phyloP scores from a whole-genome alignment of 1,139 yeast species.

The Debaryomycetaceae sp. region DNA sequence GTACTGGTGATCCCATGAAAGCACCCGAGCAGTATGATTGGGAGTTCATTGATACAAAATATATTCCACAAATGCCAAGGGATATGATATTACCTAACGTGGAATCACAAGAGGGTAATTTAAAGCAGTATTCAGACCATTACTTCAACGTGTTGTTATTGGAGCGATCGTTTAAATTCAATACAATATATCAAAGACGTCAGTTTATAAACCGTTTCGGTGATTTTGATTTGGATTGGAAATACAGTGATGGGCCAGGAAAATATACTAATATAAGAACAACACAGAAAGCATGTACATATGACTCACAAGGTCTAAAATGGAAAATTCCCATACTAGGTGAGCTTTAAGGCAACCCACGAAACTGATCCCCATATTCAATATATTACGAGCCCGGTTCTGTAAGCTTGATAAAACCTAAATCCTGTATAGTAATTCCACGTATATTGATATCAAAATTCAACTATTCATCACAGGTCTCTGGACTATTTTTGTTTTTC shows the following conservation, averaged over 20 bases:
- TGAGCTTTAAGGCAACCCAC: constrained; percentile 23
- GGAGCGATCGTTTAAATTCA: constrained; percentile 42
- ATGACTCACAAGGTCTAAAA: constrained; percentile 42
- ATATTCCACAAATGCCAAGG: constrained; percentile 5
- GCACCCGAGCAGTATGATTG: constrained; percentile 24
- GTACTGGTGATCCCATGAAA: constrained; percentile 29
- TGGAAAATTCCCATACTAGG: constrained; percentile 53
- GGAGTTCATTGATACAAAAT: constrained; percentile 11
- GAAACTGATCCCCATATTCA: not conserved
- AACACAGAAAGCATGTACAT: constrained; percentile 20
- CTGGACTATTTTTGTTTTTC: too few species aligned
- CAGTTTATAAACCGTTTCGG: constrained; percentile 47
- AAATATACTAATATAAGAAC: constrained; percentile 8
- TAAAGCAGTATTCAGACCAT: constrained; percentile 28
- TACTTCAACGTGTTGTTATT: constrained; percentile 35
- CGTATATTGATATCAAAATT: too few species aligned
- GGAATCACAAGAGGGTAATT: constrained; percentile 12
- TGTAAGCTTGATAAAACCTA: too few species aligned
- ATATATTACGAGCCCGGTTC: not conserved
- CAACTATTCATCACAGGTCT: too few species aligned
- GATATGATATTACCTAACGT: constrained; percentile 5
- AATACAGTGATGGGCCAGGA: constrained; percentile 12
- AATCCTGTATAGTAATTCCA: too few species aligned
- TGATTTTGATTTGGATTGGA: constrained; percentile 37
- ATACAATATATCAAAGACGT: constrained; percentile 45